Evolutionary conservation across 73 alveolate genomes (phyloP).

Genomic region (Paramecium primaurelia): DNA sequence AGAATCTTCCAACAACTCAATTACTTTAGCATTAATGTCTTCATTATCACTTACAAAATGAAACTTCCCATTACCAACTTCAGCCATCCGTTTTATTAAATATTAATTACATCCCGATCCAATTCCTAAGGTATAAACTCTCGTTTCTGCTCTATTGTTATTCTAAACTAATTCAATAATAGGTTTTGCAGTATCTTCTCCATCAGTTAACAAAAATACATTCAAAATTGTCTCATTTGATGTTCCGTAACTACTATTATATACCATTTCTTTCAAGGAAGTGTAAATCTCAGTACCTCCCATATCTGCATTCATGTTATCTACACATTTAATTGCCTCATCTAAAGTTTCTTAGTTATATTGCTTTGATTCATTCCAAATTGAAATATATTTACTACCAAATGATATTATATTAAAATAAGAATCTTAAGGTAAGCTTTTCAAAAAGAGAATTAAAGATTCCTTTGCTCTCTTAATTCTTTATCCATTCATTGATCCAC

Average conservation of each 20-base stretch:
- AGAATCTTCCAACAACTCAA: conserved; percentile 60
- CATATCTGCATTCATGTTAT: too few relatives aligned
- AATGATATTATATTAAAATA: conserved; percentile 72
- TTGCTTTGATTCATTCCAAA: conserved; percentile 55
- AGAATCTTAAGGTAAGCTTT: conserved; percentile 72
- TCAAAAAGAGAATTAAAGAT: conserved; percentile 72
- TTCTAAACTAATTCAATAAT: conserved; percentile 67
- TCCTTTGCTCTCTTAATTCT: conserved; percentile 73
- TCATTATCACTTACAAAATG: conserved; percentile 51
- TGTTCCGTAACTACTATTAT: background rate
- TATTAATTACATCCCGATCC: conserved; percentile 63
- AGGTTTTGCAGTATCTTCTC: conserved; percentile 81
- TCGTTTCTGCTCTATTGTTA: conserved; percentile 47
- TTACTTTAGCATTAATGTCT: conserved; percentile 61
- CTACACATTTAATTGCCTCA: too few relatives aligned
- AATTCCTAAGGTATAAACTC: conserved; percentile 65
- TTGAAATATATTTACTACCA: conserved; percentile 48
- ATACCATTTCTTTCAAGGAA: background rate
- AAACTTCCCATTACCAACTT: conserved; percentile 70
- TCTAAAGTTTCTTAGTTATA: background rate
- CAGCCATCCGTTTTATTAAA: conserved; percentile 59
- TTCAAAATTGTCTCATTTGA: conserved; percentile 10
- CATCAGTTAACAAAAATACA: conserved; percentile 94
- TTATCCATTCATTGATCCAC: conserved; percentile 41
- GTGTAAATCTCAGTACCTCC: too few relatives aligned